These are phyloP conservation scores for Sporisorium exsertum DNA, from an alignment of 1,284 basidiomycete genomes.

Conservation along the genomic window DNA sequence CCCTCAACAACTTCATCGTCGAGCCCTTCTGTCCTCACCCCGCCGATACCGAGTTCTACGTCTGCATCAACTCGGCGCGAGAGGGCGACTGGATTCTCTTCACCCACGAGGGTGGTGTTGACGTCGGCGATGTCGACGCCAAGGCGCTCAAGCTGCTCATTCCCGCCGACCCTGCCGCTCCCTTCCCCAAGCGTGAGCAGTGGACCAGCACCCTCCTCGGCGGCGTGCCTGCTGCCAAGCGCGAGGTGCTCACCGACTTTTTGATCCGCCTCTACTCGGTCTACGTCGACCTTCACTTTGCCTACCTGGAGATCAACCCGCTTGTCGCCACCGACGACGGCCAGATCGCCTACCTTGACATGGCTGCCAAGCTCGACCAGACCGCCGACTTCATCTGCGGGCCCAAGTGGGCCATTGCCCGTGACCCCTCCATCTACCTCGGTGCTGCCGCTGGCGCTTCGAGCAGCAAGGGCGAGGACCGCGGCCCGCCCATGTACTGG, in stretches of 20 bases:
- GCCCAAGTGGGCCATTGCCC: constrained; percentile 97
- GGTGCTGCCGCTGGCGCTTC: constrained; percentile 72
- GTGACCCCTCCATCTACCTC: constrained; percentile 81
- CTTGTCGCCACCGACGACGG: constrained; percentile 91
- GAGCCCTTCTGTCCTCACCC: constrained; percentile 98
- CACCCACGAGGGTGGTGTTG: constrained; percentile 98
- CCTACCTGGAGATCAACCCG: constrained; percentile 99
- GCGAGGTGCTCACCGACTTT: constrained; percentile 75
- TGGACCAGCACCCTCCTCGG: constrained; percentile 61
- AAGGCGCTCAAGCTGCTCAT: constrained; percentile 91
- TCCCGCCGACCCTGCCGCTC: constrained; percentile 81
- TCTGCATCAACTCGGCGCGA: constrained; percentile 95
- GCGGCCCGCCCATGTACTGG: constrained; percentile 95
- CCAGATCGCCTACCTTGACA: constrained; percentile 94
- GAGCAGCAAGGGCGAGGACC: constrained; percentile 66
- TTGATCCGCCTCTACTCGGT: constrained; percentile 94
- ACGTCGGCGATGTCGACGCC: constrained; percentile 97
- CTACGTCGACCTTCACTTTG: constrained; percentile 86
- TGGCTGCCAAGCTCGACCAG: constrained; percentile 98
- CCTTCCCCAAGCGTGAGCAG: constrained; percentile 83
- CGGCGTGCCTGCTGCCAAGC: constrained; percentile 60
- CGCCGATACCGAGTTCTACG: constrained; percentile 94
- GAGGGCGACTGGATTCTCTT: constrained; percentile 97
- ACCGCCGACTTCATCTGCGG: constrained; percentile 98
- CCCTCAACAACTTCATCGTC: constrained; percentile 96